Evolutionary conservation across 257 asterid species (phyloP).

Genomic region (Nicotiana undulata): DNA sequence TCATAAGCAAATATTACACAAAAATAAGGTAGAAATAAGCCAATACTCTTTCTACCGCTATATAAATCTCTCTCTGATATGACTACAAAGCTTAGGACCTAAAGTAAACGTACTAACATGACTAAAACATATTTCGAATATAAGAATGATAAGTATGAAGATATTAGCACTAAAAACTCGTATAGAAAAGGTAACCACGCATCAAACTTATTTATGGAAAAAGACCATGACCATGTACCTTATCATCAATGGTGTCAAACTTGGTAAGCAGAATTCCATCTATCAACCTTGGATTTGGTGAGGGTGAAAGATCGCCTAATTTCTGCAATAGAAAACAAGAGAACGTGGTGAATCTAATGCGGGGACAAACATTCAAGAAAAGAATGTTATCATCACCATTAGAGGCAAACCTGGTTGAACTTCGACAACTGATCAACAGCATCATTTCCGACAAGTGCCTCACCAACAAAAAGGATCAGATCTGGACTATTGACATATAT

Average conservation of each 20-base stretch:
- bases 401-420: slow-evolving; percentile 64
- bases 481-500: slow-evolving; percentile 79
- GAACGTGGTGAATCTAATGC: neutral
- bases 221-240: slow-evolving; percentile 31
- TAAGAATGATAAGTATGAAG: neutral
- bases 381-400: too few species aligned
- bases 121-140: neutral
- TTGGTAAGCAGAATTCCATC: slow-evolving; percentile 94
- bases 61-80: neutral
- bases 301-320: slow-evolving; percentile 85
- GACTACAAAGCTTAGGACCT: neutral
- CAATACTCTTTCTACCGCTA: neutral
- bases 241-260: slow-evolving; percentile 93
- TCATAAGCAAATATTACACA: neutral
- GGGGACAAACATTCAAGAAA: neutral
- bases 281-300: slow-evolving; percentile 74
- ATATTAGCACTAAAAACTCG: neutral
- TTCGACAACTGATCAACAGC: slow-evolving; percentile 91
- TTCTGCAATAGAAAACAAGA: slow-evolving; percentile 40
- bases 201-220: neutral
- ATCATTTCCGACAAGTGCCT: slow-evolving; percentile 97
- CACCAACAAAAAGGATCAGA: slow-evolving; percentile 85
- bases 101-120: neutral
- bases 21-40: neutral
- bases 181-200: neutral